phyloP scores from a whole-genome alignment of 371 early-diverging fungal genomes.

The Batkoa obscura region DNA sequence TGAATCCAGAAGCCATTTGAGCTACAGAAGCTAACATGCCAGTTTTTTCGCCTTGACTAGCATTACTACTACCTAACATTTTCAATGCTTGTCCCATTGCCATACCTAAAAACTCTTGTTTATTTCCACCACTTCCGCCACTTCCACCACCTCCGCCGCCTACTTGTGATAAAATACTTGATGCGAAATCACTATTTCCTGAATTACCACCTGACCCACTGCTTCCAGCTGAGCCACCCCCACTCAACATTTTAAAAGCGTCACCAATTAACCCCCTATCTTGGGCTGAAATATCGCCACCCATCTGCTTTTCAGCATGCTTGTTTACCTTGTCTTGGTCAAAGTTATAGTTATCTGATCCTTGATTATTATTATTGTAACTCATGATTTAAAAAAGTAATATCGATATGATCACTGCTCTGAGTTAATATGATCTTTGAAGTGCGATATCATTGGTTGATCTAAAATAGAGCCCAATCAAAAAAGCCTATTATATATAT shows the following conservation, averaged over 20 bases:
- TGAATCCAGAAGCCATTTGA: neutral
- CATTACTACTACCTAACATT: neutral
- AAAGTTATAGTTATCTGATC: too few species aligned
- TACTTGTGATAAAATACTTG: neutral
- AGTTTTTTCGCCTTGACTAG: conserved; percentile 3
- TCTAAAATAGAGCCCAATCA: too few species aligned
- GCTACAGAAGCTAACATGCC: conserved; percentile 5
- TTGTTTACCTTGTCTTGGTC: neutral
- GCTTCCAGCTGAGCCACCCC: neutral
- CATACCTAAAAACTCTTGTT: conserved; percentile 2
- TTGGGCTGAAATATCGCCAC: neutral
- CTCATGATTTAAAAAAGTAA: too few species aligned
- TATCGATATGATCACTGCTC: too few species aligned
- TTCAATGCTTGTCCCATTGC: conserved; percentile 4
- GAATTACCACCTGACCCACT: neutral
- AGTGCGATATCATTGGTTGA: too few species aligned
- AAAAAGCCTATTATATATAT: too few species aligned
- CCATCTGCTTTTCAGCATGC: neutral
- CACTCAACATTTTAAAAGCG: neutral
- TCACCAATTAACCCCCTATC: conserved; percentile 3
- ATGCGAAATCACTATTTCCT: conserved; percentile 3
- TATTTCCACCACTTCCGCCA: neutral
- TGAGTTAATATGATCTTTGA: too few species aligned
- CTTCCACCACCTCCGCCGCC: neutral
- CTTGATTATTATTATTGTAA: too few species aligned